Base-by-base conservation (phyloP, 202 grass and related monocot genomes). In the Setaria viridis region DNA sequence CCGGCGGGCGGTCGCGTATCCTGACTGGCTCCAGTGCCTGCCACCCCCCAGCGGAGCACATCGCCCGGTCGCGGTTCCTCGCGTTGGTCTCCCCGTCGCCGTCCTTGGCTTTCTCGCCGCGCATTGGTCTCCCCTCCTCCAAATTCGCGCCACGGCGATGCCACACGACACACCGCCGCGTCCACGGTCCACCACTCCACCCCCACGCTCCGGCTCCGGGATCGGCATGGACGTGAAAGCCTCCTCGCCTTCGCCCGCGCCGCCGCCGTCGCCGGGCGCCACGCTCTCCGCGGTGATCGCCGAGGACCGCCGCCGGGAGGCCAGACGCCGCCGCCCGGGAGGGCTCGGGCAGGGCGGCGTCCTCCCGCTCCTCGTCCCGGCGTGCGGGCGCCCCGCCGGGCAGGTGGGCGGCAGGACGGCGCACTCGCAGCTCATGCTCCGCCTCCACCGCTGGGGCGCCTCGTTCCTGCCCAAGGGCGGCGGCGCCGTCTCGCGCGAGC, bases 371-470 rank as follows among this genome's bases (percentile, higher is more conserved):
- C 25, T 82, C 37, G 25, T 49, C 30, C 62, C 67, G 46, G 77
- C 43, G 16, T 73, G 33, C 46, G 34, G 80, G 5, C 67, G 80
- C 17, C 80, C 80, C 9, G 72, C 72, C 2, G 72, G 72, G 0
- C 72, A 39, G 33, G 6, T n/a, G 0, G 72, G 72, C 16, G 72
- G 72, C 50, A 75, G 32, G 50, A 43, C 80, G 70, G 57, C 73
- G 58, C 66, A 46, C 62, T 15, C 76, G 25, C 73, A 66, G 20
- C 20, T 89, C 62, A 37, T 92, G 76, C 5, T 51, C 15, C 59
- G 17, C 46, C 50, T 91, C 53, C 84, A 72, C 62, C 59, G 47
- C 13, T 86, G 76, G 66, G 77, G 70, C 19, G 9, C 66, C 53
- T 47, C 81, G 20, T 71, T 81, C 49, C 13, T 68, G 66, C 72